Conservation (phyloP, 495 filamentous ascomycete genomes). For the Annulohypoxylon nitens region DNA sequence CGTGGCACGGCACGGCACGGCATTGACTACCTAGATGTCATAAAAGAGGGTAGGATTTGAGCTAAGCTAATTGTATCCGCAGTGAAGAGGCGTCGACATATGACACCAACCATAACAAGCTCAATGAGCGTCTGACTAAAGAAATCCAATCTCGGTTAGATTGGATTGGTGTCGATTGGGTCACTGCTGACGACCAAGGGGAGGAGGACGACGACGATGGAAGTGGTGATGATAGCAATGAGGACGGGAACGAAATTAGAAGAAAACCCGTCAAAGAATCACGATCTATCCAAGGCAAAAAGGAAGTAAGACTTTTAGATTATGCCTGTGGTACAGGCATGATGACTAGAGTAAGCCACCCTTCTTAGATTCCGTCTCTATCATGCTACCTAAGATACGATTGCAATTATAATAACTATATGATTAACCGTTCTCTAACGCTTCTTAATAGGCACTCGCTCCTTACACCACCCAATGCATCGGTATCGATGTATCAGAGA, state of each 20-base stretch:
- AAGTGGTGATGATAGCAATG: slow-evolving; percentile 49
- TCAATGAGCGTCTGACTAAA: slow-evolving; percentile 56
- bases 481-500: slow-evolving; percentile 76
- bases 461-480: slow-evolving; percentile 71
- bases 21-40: slow-evolving; percentile 13
- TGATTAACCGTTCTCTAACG: slow-evolving; percentile 23
- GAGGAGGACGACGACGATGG: slow-evolving; percentile 60
- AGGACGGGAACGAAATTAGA: slow-evolving; percentile 28
- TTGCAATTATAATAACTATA: background rate
- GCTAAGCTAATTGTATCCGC: slow-evolving; percentile 27
- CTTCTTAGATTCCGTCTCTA: slow-evolving; percentile 3
- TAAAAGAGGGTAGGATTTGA: slow-evolving; percentile 8
- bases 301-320: slow-evolving; percentile 72
- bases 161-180: slow-evolving; percentile 74
- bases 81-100: slow-evolving; percentile 59
- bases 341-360: slow-evolving; percentile 65
- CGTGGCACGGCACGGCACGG: slow-evolving; percentile 30
- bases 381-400: background rate
- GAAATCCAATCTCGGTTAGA: slow-evolving; percentile 65
- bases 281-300: slow-evolving; percentile 44
- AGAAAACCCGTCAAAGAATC: background rate
- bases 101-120: slow-evolving; percentile 58
- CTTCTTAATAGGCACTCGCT: slow-evolving; percentile 62
- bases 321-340: slow-evolving; percentile 82
- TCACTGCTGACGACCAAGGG: slow-evolving; percentile 46